Percentiles rank a stretch among this genome's conserved stretches.
phyloP scores from a whole-genome alignment of 768 basidiomycete species.

The Lactarius sanguifluus region DNA sequence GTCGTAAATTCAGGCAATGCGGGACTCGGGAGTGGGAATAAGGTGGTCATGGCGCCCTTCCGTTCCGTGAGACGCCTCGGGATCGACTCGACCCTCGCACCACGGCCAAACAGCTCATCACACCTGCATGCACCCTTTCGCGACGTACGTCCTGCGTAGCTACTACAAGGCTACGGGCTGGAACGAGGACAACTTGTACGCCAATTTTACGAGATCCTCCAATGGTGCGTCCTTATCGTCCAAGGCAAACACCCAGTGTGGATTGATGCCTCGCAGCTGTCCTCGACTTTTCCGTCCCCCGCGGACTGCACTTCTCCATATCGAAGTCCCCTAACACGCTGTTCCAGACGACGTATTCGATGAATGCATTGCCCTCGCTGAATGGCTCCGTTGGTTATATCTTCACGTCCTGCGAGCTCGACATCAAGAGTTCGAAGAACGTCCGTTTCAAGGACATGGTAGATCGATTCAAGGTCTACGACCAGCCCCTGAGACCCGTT shows the following conservation, averaged over 20 bases:
- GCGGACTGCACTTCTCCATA: constrained; percentile 73
- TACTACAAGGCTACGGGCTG: constrained; percentile 94
- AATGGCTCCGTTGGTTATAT: constrained; percentile 93
- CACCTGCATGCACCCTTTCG: constrained; percentile 71
- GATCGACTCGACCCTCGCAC: neutral
- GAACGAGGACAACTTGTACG: constrained; percentile 95
- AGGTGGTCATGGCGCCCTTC: constrained; percentile 18
- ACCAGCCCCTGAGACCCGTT: constrained; percentile 77
- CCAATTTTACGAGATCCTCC: constrained; percentile 86
- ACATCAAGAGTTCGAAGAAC: constrained; percentile 64
- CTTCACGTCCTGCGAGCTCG: constrained; percentile 83
- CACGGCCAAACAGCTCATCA: neutral
- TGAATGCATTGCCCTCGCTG: constrained; percentile 90
- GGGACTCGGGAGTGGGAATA: constrained; percentile 47
- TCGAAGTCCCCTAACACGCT: constrained; percentile 87
- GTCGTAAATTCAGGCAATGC: constrained; percentile 54
- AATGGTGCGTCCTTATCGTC: constrained; percentile 53
- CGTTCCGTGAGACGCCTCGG: neutral
- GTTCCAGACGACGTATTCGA: constrained; percentile 88
- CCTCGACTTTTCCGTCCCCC: constrained; percentile 87
- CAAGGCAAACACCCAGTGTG: neutral
- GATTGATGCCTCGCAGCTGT: constrained; percentile 53
- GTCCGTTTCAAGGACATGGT: constrained; percentile 87
- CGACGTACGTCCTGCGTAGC: constrained; percentile 81
- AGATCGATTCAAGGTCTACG: constrained; percentile 83